A percentile compares a stretch with the other conserved stretches of the same genome.
These are phyloP conservation scores for Diutina siamensis DNA, from an alignment of 1,139 yeast genomes.

Conservation along the genomic window DNA sequence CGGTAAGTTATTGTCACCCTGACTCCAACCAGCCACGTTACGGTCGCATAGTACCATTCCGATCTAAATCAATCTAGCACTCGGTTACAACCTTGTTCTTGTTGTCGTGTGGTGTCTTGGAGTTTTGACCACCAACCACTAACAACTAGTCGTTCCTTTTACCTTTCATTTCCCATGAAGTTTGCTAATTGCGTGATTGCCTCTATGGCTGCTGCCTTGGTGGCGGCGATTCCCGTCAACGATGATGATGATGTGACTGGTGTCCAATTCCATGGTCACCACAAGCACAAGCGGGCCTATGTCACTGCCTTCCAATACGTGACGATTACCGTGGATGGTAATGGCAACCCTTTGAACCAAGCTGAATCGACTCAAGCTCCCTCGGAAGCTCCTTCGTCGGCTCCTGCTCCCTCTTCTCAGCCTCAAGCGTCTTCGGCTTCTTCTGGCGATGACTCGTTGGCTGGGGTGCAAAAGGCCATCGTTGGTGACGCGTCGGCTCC, in stretches of 20 bases:
- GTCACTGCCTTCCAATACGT: conserved; percentile 73
- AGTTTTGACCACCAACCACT: background rate
- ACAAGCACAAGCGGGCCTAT: conserved; percentile 64
- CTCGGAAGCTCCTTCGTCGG: conserved; percentile 8
- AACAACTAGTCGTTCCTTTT: conserved; percentile 5
- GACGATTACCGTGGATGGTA: conserved; percentile 32
- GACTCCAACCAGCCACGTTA: background rate
- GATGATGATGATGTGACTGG: conserved; percentile 29
- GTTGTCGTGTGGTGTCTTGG: background rate
- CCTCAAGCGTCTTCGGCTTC: conserved; percentile 8
- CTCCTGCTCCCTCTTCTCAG: background rate
- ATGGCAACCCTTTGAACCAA: conserved; percentile 39
- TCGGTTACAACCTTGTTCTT: background rate
- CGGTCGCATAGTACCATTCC: background rate
- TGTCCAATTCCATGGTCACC: conserved; percentile 28
- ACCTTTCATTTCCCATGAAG: background rate
- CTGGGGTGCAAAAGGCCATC: conserved; percentile 13
- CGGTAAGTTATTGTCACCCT: background rate
- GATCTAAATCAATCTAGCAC: background rate
- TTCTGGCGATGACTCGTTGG: conserved; percentile 9
- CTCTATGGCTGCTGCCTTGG: conserved; percentile 3
- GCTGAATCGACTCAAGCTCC: conserved; percentile 8
- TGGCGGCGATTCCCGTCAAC: conserved; percentile 8
- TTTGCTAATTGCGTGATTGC: background rate
- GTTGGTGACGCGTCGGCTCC: conserved; percentile 13